A percentile compares a stretch with the other conserved stretches of the same genome.
Evolutionary conservation across 2,329 filamentous ascomycete species (phyloP).

Genomic region (Gyromitra esculenta): DNA sequence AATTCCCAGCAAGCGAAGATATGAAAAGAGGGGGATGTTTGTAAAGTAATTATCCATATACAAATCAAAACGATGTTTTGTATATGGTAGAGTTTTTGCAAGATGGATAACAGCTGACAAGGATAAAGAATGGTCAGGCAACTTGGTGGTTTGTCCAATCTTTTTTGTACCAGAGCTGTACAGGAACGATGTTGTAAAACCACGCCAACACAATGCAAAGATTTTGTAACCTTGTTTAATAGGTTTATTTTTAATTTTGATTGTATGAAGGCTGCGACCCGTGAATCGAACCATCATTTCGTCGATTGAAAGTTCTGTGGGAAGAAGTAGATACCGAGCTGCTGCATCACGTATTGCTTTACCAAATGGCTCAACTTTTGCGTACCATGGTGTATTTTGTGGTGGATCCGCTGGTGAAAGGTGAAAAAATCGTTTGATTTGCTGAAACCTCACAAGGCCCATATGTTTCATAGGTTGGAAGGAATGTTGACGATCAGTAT

Average conservation of each 20-base stretch:
- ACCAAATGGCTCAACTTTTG: conserved; percentile 6
- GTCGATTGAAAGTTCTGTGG: conserved; percentile 27
- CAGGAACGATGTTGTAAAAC: conserved; percentile 16
- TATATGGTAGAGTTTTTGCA: conserved; percentile 16
- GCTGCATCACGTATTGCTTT: neutral
- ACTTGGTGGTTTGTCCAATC: neutral
- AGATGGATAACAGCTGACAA: conserved; percentile 18
- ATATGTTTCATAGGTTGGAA: conserved; percentile 18
- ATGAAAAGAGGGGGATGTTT: conserved; percentile 9
- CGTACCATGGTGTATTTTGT: conserved; percentile 3
- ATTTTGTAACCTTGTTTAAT: conserved; percentile 34
- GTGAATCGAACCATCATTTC: conserved; percentile 36
- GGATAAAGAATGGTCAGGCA: conserved; percentile 9
- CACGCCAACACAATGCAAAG: conserved; percentile 15
- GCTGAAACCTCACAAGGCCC: neutral
- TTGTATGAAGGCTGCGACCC: conserved; percentile 20
- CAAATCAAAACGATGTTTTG: conserved; percentile 18
- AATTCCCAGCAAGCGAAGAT: neutral
- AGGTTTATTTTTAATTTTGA: conserved; percentile 32
- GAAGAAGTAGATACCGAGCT: neutral
- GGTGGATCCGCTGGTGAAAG: neutral
- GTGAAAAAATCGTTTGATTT: conserved; percentile 14
- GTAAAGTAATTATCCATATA: conserved; percentile 39
- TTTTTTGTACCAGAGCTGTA: conserved; percentile 1
- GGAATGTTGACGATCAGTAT: neutral